A percentile compares a stretch with the other conserved stretches of the same genome.
Conservation (phyloP, 192 early-diverging fungal genomes). For the Dimargaris xerosporica region DNA sequence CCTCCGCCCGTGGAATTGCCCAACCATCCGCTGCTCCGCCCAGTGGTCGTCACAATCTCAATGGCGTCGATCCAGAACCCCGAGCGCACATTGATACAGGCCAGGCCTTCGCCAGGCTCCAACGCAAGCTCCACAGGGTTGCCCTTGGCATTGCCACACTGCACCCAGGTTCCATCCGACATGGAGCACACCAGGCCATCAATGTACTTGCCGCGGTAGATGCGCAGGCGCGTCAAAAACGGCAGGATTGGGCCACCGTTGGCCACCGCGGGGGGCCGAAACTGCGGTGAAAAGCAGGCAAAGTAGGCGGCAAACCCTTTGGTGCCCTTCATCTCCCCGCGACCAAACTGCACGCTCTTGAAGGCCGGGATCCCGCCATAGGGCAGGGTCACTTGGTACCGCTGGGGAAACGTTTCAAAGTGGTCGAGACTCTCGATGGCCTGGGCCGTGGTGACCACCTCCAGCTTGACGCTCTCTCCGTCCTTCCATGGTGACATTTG, state of each 20-base stretch:
- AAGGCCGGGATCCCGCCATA: slow-evolving; percentile 10
- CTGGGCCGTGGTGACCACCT: slow-evolving; percentile 20
- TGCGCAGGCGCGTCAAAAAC: slow-evolving; percentile 11
- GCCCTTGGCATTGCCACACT: slow-evolving; percentile 29
- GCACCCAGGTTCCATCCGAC: slow-evolving; percentile 24
- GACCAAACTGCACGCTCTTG: slow-evolving; percentile 20
- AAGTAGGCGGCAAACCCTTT: slow-evolving; percentile 19
- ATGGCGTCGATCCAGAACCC: slow-evolving; percentile 48
- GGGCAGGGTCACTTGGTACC: slow-evolving; percentile 15
- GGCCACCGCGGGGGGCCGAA: slow-evolving; percentile 14
- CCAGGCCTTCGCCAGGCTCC: slow-evolving; percentile 29
- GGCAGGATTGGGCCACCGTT: background rate
- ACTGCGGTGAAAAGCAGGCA: slow-evolving; percentile 13
- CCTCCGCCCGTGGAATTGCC: slow-evolving; percentile 34
- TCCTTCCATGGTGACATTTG: slow-evolving; percentile 18
- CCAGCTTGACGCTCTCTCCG: slow-evolving; percentile 19
- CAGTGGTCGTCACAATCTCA: slow-evolving; percentile 33
- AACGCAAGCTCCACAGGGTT: slow-evolving; percentile 21
- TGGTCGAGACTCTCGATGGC: slow-evolving; percentile 17
- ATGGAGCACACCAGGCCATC: slow-evolving; percentile 33
- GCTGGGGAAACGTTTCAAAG: slow-evolving; percentile 9
- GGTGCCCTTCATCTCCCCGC: slow-evolving; percentile 23
- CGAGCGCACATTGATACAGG: slow-evolving; percentile 28
- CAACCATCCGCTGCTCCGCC: slow-evolving; percentile 35
- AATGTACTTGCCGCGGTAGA: slow-evolving; percentile 30